phyloP scores from a whole-genome alignment of 2,329 filamentous ascomycete species.

The Salinomyces thailandicus region DNA sequence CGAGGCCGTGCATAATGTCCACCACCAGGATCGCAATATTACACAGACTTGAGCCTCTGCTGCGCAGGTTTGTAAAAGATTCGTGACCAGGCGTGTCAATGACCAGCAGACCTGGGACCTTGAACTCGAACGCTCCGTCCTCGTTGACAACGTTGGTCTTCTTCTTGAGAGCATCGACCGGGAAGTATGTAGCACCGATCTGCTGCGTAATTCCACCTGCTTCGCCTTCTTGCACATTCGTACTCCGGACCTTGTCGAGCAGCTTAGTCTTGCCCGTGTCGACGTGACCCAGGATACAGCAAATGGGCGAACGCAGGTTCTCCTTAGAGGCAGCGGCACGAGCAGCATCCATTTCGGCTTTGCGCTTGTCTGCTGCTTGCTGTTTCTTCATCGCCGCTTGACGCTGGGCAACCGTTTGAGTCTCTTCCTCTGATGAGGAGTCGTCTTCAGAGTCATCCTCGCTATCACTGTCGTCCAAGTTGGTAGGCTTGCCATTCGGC shows the following conservation, averaged over 20 bases:
- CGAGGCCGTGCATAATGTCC: slow-evolving; percentile 98
- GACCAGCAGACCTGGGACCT: slow-evolving; percentile 88
- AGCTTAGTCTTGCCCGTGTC: slow-evolving; percentile 99
- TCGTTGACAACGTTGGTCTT: slow-evolving; percentile 92
- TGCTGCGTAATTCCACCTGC: slow-evolving; percentile 99
- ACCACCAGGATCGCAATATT: slow-evolving; percentile 99
- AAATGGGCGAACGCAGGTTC: slow-evolving; percentile 92
- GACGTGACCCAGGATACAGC: slow-evolving; percentile 99
- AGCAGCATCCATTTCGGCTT: slow-evolving; percentile 84
- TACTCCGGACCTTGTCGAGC: slow-evolving; percentile 95
- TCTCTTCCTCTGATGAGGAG: slow-evolving; percentile 54
- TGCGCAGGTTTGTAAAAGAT: slow-evolving; percentile 97
- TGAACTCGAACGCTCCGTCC: slow-evolving; percentile 86
- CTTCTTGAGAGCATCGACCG: slow-evolving; percentile 78
- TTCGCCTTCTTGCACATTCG: slow-evolving; percentile 97
- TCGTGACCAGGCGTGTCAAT: slow-evolving; percentile 99
- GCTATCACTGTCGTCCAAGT: slow-evolving; percentile 21
- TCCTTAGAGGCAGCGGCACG: slow-evolving; percentile 85
- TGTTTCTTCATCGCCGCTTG: slow-evolving; percentile 71
- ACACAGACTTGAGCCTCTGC: slow-evolving; percentile 92
- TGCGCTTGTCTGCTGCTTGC: slow-evolving; percentile 77
- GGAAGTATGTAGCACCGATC: slow-evolving; percentile 99
- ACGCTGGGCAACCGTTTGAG: slow-evolving; percentile 59
- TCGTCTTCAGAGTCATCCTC: slow-evolving; percentile 51
- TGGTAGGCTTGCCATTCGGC: slow-evolving; percentile 27